Conservation (phyloP, 192 early-diverging fungal species). For the Linnemannia hyalina region DNA sequence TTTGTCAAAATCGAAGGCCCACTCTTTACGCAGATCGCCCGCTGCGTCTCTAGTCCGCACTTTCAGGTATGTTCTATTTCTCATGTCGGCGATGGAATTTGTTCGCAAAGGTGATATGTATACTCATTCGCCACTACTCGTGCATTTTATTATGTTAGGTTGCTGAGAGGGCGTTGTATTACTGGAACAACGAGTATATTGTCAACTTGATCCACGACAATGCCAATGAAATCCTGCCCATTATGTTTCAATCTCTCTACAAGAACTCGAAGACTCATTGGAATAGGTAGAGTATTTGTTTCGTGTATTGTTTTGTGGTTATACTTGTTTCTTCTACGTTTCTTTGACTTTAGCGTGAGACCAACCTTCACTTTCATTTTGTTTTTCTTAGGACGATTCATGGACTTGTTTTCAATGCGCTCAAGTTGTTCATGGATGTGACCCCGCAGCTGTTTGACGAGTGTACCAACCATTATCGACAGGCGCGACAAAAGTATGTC, state of each 20-base stretch:
- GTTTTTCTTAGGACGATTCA: constrained; percentile 83
- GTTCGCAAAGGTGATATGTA: background rate
- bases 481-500: constrained; percentile 84
- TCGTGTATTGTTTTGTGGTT: background rate
- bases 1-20: constrained; percentile 90
- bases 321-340: background rate
- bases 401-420: constrained; percentile 94
- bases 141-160: constrained; percentile 64
- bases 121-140: background rate
- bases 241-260: constrained; percentile 94
- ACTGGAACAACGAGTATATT: constrained; percentile 99
- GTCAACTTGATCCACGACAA: constrained; percentile 95
- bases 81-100: background rate
- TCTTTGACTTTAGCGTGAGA: background rate
- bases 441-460: constrained; percentile 95
- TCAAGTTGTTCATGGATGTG: constrained; percentile 97
- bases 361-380: background rate
- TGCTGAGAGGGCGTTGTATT: constrained; percentile 95
- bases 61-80: constrained; percentile 80
- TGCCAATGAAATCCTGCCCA: constrained; percentile 89
- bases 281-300: constrained; percentile 76
- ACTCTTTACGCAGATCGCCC: constrained; percentile 90
- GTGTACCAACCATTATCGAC: constrained; percentile 92
- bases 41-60: constrained; percentile 93
- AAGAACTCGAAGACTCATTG: constrained; percentile 95